Evolutionary conservation across 805 yeast genomes (phyloP).

Genomic region (Pichia paraexigua): DNA sequence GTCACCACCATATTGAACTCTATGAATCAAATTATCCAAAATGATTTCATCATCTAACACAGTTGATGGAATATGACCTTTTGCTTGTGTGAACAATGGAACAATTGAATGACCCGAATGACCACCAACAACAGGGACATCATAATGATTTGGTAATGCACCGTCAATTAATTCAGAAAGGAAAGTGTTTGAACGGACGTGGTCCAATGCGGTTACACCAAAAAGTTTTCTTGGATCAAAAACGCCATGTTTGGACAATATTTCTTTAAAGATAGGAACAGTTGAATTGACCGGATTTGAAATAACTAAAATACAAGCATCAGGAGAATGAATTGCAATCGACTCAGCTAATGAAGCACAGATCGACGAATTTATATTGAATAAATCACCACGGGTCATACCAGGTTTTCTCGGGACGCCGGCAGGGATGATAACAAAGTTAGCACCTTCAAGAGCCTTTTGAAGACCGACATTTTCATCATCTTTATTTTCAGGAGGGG

Average conservation of each 20-base stretch:
- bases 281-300: constrained; percentile 94
- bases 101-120: constrained; percentile 94
- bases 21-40: constrained; percentile 56
- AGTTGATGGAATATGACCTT: constrained; percentile 21
- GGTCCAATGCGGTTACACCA: constrained; percentile 86
- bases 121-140: constrained; percentile 81
- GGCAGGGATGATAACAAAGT: constrained; percentile 50
- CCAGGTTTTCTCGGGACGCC: constrained; percentile 62
- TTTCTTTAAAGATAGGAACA: constrained; percentile 81
- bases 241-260: constrained; percentile 57
- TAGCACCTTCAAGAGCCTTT: constrained; percentile 36
- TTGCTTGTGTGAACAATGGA: constrained; percentile 57
- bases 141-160: constrained; percentile 41
- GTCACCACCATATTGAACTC: constrained; percentile 94
- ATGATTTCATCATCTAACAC: constrained; percentile 31
- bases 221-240: constrained; percentile 67
- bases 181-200: constrained; percentile 82
- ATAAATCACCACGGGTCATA: constrained; percentile 57
- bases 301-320: constrained; percentile 72
- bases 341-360: constrained; percentile 67
- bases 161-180: constrained; percentile 41
- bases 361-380: constrained; percentile 58
- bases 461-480: constrained; percentile 25
- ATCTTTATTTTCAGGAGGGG: constrained; percentile 28
- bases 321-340: constrained; percentile 62